These are phyloP conservation scores for Chamaecrista fasciculata DNA, from an alignment of 306 rosid species.

Conservation along the genomic window DNA sequence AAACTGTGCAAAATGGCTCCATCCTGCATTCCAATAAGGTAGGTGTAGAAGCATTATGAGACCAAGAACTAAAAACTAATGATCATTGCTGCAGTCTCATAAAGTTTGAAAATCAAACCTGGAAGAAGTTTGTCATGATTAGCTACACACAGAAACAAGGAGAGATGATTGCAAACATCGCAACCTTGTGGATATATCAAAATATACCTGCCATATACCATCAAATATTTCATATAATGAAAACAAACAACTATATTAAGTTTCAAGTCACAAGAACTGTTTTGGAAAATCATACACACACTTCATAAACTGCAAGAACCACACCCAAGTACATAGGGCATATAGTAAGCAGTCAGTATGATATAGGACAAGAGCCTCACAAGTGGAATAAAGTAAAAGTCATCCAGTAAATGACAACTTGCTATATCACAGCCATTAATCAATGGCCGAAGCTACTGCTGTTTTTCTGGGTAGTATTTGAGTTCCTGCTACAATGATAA, in stretches of 20 bases:
- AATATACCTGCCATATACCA: slow-evolving; percentile 59
- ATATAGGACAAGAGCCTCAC: slow-evolving; percentile 21
- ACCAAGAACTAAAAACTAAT: slow-evolving; percentile 3
- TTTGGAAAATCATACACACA: slow-evolving; percentile 24
- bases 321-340: background rate
- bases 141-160: slow-evolving; percentile 74
- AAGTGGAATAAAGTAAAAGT: background rate
- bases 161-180: slow-evolving; percentile 79
- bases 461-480: background rate
- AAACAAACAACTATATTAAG: background rate
- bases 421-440: background rate
- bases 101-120: slow-evolving; percentile 38
- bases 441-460: background rate
- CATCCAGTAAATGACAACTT: background rate
- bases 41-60: background rate
- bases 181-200: slow-evolving; percentile 78
- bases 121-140: slow-evolving; percentile 83
- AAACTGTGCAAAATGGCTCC: slow-evolving; percentile 87
- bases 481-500: background rate
- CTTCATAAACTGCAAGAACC: slow-evolving; percentile 1
- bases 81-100: slow-evolving; percentile 3
- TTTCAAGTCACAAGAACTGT: slow-evolving; percentile 22
- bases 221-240: slow-evolving; percentile 19
- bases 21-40: slow-evolving; percentile 37
- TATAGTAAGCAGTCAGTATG: background rate